Evolutionary conservation across 192 early-diverging fungal genomes (phyloP).

Genomic region (Podila minutissima): DNA sequence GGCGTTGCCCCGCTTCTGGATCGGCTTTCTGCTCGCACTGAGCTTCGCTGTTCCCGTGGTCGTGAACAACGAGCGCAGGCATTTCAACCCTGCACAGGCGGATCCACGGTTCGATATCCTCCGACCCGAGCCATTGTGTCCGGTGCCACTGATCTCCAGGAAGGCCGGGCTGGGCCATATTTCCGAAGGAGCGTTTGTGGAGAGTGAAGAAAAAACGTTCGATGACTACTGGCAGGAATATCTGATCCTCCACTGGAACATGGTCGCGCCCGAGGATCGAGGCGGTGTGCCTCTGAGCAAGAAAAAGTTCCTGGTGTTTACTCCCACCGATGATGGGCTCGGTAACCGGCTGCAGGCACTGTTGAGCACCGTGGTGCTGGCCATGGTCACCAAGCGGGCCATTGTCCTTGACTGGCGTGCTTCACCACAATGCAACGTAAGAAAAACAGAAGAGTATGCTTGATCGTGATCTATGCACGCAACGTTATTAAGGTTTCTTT

Average conservation of each 20-base stretch:
- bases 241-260: constrained; percentile 27
- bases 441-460: neutral
- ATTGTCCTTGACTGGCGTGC: constrained; percentile 42
- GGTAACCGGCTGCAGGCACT: constrained; percentile 43
- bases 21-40: constrained; percentile 13
- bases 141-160: constrained; percentile 1
- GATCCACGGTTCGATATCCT: constrained; percentile 23
- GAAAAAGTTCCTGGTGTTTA: constrained; percentile 39
- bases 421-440: constrained; percentile 43
- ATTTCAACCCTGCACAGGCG: constrained; percentile 21
- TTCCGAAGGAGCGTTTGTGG: neutral
- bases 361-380: constrained; percentile 39
- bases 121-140: constrained; percentile 33
- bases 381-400: constrained; percentile 37
- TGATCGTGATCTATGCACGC: too few relatives aligned
- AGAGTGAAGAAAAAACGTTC: constrained; percentile 9
- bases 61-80: constrained; percentile 23
- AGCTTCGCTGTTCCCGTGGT: constrained; percentile 33
- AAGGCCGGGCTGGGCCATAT: too few relatives aligned
- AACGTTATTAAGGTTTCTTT: neutral
- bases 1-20: constrained; percentile 13
- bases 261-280: constrained; percentile 20
- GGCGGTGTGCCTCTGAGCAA: constrained; percentile 26
- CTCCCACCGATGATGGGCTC: constrained; percentile 43
- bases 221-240: constrained; percentile 46